Evolutionary conservation across 257 asterid species (phyloP).

Genomic region (Leptodermis oblonga): DNA sequence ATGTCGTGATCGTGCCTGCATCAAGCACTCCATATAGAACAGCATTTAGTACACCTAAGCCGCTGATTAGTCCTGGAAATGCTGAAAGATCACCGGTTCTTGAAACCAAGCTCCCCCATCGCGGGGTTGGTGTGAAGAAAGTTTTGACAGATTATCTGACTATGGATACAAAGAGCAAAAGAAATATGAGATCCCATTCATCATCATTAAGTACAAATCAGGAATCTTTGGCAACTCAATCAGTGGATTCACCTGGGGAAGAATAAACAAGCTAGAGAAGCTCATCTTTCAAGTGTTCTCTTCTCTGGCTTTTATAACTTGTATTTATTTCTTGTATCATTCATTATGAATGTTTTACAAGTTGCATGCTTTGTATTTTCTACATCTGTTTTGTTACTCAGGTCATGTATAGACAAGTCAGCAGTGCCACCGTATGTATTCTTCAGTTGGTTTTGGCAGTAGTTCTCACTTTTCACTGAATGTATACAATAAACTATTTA

Average conservation of each 20-base stretch:
- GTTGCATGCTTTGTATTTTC: not conserved
- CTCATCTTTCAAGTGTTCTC: not conserved
- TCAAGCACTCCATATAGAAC: constrained; percentile 37
- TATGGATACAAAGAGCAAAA: constrained; percentile 36
- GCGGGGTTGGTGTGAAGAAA: constrained; percentile 57
- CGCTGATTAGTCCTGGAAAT: constrained; percentile 38
- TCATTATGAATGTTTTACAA: not conserved
- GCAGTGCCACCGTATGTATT: not conserved
- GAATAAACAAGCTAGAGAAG: constrained; percentile 16
- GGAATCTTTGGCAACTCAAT: constrained; percentile 41
- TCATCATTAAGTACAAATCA: constrained; percentile 32
- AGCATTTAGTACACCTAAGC: constrained; percentile 47
- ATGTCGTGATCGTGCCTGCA: constrained; percentile 29
- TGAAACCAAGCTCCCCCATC: constrained; percentile 31
- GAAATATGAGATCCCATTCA: constrained; percentile 34
- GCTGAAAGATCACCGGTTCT: constrained; percentile 27
- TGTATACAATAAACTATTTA: not conserved
- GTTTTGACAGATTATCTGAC: constrained; percentile 69
- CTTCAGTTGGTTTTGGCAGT: not conserved
- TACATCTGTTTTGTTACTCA: not conserved
- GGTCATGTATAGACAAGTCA: not conserved
- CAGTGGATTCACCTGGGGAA: constrained; percentile 27
- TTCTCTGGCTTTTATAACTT: not conserved
- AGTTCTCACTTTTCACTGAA: not conserved
- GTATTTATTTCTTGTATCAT: not conserved